A percentile compares a stretch with the other conserved stretches of the same genome.
Conservation (phyloP, 2,329 filamentous ascomycete species). For the Elsinoe perseae region DNA sequence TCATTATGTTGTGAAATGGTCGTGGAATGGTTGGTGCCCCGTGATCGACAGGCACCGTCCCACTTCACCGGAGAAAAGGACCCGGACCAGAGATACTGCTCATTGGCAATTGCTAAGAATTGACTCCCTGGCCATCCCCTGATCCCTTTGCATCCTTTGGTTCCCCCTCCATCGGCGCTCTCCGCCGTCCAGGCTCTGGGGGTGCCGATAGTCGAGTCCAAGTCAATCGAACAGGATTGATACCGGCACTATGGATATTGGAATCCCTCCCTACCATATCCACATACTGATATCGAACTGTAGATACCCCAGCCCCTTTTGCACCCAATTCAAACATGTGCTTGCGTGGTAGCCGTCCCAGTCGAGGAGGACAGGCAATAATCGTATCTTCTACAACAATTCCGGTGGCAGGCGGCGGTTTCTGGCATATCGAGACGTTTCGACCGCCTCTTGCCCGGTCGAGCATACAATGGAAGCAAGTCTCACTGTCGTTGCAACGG, state of each 20-base stretch:
- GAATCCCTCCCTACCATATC: neutral
- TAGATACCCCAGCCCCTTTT: neutral
- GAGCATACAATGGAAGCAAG: conserved; percentile 12
- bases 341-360: neutral
- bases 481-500: conserved; percentile 15
- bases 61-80: neutral
- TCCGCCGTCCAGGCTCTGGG: neutral
- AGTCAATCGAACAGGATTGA: neutral
- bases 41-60: conserved; percentile 8
- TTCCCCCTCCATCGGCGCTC: neutral
- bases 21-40: too few relatives aligned
- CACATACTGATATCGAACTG: neutral
- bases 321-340: neutral
- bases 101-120: neutral
- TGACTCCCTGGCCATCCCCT: neutral
- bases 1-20: too few relatives aligned
- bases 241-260: conserved; percentile 8
- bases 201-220: neutral
- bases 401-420: conserved; percentile 12
- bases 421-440: conserved; percentile 14
- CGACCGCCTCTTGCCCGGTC: conserved; percentile 11
- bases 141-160: neutral
- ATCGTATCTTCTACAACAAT: neutral
- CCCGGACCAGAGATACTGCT: neutral
- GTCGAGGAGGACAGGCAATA: neutral